Evolutionary conservation across 805 yeast species (phyloP), one percentile per base, ranked within the genome.

Genomic region (Jamesozyma hellenica): DNA sequence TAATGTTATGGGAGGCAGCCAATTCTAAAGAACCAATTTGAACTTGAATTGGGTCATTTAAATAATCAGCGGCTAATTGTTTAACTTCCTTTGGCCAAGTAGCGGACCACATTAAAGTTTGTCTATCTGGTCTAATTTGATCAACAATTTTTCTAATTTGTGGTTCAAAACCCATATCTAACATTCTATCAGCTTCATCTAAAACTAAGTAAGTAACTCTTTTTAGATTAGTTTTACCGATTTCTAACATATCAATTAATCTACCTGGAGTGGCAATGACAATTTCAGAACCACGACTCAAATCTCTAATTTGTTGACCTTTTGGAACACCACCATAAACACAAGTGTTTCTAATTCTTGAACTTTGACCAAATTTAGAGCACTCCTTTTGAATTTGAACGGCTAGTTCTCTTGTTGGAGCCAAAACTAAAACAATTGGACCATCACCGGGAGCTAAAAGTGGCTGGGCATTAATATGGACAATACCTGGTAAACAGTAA

Each of bases 121-220:
- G 98, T 74, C 97, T 87, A 66, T 92, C 98, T 46, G 98, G 98
- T 72, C 98, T 84, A 63, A 92, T 92, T 74, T 90, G 97, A 56
- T 82, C 88, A 52, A 92, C 90, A 66, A 92, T 92, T 70, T 90
- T 90, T 75, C 98, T 81, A 66, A 92, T 92, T 75, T 90, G 97
- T 52, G 97, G 97, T 74, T 92, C 98, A 66, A 92, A 92, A 65
- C 98, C 98, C 98, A 92, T 92, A 72, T 92, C 98, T 70, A 92
- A 78, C 98, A 92, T 92, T 75, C 98, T 84, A 69, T 92, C 98
- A 58, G 98, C 98, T 77, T 92, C 98, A 67, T 92, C 98, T 57
- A 92, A 75, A 47, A 92, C 97, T 63, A 92, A 75, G 68, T 92
- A 92, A 39, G 97, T 92, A 47, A 92, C 96, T 72, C 97, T 84